Evolutionary conservation across 176 grass and related monocot genomes (phyloP).

Genomic region (barley (Hordeum vulgare)): DNA sequence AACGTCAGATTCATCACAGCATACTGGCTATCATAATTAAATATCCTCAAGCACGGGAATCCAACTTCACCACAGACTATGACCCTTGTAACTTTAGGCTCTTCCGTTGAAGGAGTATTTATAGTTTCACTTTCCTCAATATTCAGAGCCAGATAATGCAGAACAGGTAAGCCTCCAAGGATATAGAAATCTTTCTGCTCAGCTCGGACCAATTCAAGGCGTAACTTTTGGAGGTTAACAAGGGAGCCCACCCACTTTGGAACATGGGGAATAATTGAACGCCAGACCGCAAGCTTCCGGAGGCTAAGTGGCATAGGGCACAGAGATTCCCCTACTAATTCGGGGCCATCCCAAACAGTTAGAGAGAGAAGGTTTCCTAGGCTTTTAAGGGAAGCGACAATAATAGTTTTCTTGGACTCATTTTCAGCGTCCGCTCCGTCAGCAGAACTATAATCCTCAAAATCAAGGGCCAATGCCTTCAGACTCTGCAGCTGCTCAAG

Average conservation of each 20-base stretch:
- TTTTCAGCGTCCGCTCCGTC: background rate
- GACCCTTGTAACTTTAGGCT: background rate
- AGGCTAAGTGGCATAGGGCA: background rate
- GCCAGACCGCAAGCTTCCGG: accelerated
- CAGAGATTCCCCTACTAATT: background rate
- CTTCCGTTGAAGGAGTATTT: background rate
- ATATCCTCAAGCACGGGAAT: background rate
- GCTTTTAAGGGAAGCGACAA: background rate
- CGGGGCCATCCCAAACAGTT: background rate
- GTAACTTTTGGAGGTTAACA: background rate
- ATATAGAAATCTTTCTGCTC: background rate
- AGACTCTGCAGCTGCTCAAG: background rate
- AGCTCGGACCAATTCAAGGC: background rate
- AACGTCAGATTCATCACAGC: background rate
- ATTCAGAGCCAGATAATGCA: accelerated
- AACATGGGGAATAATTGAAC: background rate
- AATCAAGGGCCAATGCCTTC: background rate
- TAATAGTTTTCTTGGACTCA: background rate
- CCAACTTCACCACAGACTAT: background rate
- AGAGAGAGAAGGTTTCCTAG: background rate
- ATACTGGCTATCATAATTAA: accelerated
- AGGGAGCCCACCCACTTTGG: background rate
- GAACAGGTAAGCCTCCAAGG: background rate
- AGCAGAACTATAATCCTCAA: accelerated
- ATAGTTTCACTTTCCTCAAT: background rate